phyloP scores from a whole-genome alignment of 306 rosid species.

The Prosopis cineraria region DNA sequence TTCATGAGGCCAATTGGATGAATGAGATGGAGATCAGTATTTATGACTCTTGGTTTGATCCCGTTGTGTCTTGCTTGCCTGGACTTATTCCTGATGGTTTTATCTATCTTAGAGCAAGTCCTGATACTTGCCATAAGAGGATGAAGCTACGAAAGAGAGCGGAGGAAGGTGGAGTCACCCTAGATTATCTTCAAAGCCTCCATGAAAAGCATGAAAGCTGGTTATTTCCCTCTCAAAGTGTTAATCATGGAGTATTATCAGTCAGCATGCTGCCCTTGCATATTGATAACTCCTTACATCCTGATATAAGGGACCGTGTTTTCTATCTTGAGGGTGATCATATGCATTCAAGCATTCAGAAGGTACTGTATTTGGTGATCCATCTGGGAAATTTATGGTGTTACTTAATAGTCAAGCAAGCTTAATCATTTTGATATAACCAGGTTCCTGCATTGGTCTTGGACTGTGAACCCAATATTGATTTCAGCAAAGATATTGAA shows the following conservation, averaged over 20 bases:
- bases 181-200: constrained; percentile 79
- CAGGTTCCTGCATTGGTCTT: constrained; percentile 99
- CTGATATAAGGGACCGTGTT: constrained; percentile 86
- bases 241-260: constrained; percentile 76
- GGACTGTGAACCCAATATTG: constrained; percentile 98
- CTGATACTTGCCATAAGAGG: constrained; percentile 96
- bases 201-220: constrained; percentile 99
- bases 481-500: constrained; percentile 90
- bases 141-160: constrained; percentile 77
- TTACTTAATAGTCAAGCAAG: no score
- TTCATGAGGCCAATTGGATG: constrained; percentile 99
- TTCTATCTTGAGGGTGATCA: constrained; percentile 92
- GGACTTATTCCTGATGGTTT: constrained; percentile 96
- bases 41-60: constrained; percentile 99
- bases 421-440: not conserved
- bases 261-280: constrained; percentile 69
- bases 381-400: not conserved
- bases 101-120: constrained; percentile 98
- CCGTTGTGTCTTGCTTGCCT: constrained; percentile 91
- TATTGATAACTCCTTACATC: constrained; percentile 76
- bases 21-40: constrained; percentile 99
- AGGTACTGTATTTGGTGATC: constrained; percentile 50
- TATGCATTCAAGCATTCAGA: constrained; percentile 97
- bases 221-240: constrained; percentile 83
- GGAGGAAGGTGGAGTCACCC: constrained; percentile 91